A percentile compares a stretch with the other conserved stretches of the same genome.
Conservation (phyloP, 1,139 yeast species). For the Debaryomyces udenii region DNA sequence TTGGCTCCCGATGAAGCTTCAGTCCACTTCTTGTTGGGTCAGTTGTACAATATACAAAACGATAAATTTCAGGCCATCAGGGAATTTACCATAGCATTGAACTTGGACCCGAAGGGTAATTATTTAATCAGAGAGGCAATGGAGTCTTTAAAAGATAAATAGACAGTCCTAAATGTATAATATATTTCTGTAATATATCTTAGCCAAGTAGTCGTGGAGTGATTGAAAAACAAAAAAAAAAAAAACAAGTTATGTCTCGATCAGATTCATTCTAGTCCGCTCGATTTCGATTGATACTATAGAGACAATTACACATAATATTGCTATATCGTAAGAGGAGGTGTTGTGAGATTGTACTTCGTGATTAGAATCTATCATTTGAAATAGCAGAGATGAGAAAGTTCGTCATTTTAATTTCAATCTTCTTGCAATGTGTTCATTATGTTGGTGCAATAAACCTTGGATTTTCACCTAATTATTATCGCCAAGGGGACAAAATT, state of each 20-base stretch:
- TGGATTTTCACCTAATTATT: constrained; percentile 31
- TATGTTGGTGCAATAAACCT: constrained; percentile 16
- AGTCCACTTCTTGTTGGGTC: constrained; percentile 88
- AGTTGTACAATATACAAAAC: constrained; percentile 76
- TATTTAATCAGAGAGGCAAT: constrained; percentile 85
- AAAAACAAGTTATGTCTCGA: no score
- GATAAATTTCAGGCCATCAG: constrained; percentile 78
- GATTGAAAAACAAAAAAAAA: not conserved
- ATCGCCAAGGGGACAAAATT: constrained; percentile 60
- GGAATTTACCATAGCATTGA: constrained; percentile 87
- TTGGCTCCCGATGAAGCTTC: constrained; percentile 94
- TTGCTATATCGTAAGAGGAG: no score
- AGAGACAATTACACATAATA: no score
- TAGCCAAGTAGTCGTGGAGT: constrained; percentile 2
- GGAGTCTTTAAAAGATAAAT: constrained; percentile 45
- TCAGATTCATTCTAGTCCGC: no score
- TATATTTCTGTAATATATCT: constrained; percentile 1
- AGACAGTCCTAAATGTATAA: not conserved
- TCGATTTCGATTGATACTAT: no score
- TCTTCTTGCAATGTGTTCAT: constrained; percentile 6
- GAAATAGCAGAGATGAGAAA: constrained; percentile 3
- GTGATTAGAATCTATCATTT: no score
- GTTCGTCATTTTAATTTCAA: not conserved
- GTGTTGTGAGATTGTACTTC: no score
- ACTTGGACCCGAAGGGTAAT: constrained; percentile 91